These are phyloP conservation scores for Dioszegia aurantiaca DNA, from an alignment of 768 basidiomycete genomes.

Conservation along the genomic window DNA sequence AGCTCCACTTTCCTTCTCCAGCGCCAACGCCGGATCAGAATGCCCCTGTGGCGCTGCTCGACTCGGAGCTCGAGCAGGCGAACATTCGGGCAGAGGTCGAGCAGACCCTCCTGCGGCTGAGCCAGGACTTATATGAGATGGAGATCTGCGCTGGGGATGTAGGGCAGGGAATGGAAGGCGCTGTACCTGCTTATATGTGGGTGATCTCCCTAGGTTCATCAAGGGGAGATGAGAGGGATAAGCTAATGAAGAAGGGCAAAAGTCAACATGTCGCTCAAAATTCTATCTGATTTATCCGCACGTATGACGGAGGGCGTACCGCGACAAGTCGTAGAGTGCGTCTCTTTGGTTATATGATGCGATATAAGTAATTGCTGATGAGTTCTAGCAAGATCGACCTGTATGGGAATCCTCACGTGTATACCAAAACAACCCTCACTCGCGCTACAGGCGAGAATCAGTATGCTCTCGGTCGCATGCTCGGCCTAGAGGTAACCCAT, in stretches of 20 bases:
- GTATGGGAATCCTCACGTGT: conserved; percentile 38
- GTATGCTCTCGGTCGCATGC: conserved; percentile 37
- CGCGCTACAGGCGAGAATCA: conserved; percentile 43
- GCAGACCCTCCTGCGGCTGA: conserved; percentile 26
- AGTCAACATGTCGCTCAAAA: conserved; percentile 27
- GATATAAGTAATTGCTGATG: not conserved
- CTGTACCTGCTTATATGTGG: conserved; percentile 39
- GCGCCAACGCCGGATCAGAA: conserved; percentile 27
- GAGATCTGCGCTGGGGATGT: conserved; percentile 48
- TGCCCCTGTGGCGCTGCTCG: not conserved
- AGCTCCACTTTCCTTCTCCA: conserved; percentile 34
- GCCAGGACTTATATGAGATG: conserved; percentile 45
- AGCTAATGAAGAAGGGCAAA: conserved; percentile 25
- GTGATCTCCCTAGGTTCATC: not conserved
- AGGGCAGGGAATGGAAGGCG: conserved; percentile 32
- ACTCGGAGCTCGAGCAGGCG: conserved; percentile 19
- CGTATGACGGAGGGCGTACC: conserved; percentile 41
- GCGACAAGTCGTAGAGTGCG: conserved; percentile 40
- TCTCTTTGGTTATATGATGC: no score
- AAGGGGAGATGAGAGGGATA: not conserved
- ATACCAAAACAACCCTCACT: conserved; percentile 37
- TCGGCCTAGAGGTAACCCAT: conserved; percentile 41
- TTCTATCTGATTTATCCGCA: conserved; percentile 22
- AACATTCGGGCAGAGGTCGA: conserved; percentile 28
- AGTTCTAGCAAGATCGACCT: conserved; percentile 33